Base-by-base conservation (phyloP, 768 basidiomycete genomes). In the Melanogaster broomeanus region DNA sequence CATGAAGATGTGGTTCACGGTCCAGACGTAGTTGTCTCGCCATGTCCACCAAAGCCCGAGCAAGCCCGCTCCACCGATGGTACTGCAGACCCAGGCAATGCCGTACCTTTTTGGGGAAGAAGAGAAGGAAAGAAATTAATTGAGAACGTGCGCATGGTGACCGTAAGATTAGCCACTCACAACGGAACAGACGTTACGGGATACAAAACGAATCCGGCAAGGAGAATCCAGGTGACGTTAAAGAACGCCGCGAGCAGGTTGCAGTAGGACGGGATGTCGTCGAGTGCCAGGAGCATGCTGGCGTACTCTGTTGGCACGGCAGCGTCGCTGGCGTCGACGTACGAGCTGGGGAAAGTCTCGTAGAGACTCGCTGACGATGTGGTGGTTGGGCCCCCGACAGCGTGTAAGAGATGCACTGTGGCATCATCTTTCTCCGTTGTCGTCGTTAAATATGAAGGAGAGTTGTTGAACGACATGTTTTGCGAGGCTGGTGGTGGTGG, bases 201-300 rank as follows among this genome's bases (percentile, higher is more conserved):
- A 60, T 81, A 80, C 30, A 82, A 66, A 9, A 81, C 70, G 56
- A 82, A 81, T 8, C 79, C 79, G 13, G 79, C 79, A 25, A 81
- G 63, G 42, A 81, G 62, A 48, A 81, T 75, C 80, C 80, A 81
- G 15, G 76, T 79, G n/a, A n/a, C n/a, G n/a, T n/a, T n/a, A 57
- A 78, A 81, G 65, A 81, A 81, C 2, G 71, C 73, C n/a, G 77
- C 75, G n/a, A 74, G 55, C 18, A 80, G 51, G 51, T 80, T 78
- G 57, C 76, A 68, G 34, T 74, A 34, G 10, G 59, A 51, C 13
- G 78, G 76, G 40, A 82, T 81, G 41, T 69, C 69, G 57, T 81
- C 80, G 16, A 80, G 61, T 6, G 78, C 80, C 27, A 81, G 71
- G 33, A 82, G 68, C 78, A 81, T 81, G 49, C 78, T 77, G 57